These are phyloP conservation scores for Cercospora brassicicola DNA, from an alignment of 2,329 filamentous ascomycete species.

Conservation along the genomic window DNA sequence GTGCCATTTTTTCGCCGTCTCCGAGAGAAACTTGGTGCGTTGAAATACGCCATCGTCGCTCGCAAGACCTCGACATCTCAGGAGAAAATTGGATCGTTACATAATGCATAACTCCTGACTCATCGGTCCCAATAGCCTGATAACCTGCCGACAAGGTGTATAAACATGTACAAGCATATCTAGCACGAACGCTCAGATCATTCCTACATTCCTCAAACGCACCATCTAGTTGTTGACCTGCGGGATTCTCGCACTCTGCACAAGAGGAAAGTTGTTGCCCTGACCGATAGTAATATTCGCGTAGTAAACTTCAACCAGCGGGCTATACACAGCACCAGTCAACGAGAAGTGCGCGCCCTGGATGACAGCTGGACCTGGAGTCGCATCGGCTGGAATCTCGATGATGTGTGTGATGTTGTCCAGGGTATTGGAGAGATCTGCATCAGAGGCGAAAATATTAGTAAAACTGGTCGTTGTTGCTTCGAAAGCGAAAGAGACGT, in stretches of 20 bases:
- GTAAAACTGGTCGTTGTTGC: not conserved
- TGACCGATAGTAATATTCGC: conserved; percentile 28
- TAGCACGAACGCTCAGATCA: not conserved
- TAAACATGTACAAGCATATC: not conserved
- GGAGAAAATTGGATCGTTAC: not conserved
- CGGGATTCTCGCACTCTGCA: not conserved
- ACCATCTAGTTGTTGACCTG: not conserved
- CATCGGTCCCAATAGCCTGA: no score
- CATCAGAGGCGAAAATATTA: not conserved
- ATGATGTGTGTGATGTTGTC: conserved; percentile 29
- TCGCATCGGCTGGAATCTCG: conserved; percentile 21
- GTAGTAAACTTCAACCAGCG: conserved; percentile 15
- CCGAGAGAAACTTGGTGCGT: no score
- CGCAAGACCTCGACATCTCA: no score
- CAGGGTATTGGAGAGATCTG: conserved; percentile 22
- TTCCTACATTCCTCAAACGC: not conserved
- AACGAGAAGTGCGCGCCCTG: conserved; percentile 25
- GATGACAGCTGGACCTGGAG: conserved; percentile 12
- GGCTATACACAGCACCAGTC: conserved; percentile 16
- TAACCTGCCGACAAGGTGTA: not conserved
- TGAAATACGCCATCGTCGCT: no score
- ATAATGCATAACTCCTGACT: not conserved
- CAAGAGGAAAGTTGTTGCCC: conserved; percentile 13
- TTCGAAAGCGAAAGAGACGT: not conserved
- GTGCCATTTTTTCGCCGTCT: no score